A percentile compares a stretch with the other conserved stretches of the same genome.
Conservation (phyloP, 371 early-diverging fungal genomes). For the Conidiobolus incongruus region DNA sequence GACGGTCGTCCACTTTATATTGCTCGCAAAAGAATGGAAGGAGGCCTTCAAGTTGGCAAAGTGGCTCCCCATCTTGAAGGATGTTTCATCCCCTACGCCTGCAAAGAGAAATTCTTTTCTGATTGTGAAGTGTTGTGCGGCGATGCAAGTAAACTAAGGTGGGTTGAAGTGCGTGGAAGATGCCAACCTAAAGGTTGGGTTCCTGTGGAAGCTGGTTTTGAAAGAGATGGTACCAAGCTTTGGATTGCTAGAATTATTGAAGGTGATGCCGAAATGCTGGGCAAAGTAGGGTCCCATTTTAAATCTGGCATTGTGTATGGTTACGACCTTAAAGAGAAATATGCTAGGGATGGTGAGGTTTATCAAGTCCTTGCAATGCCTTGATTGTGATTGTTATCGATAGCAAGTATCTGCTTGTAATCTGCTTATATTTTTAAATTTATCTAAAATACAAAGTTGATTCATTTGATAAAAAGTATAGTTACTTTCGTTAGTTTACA, state of each 20-base stretch:
- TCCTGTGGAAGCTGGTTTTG: conserved; percentile 19
- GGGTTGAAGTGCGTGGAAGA: conserved; percentile 13
- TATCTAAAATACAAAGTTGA: too few species aligned
- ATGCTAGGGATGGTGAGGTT: too few species aligned
- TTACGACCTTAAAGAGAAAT: conserved; percentile 9
- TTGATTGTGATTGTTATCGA: too few species aligned
- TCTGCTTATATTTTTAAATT: too few species aligned
- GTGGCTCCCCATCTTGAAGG: background rate
- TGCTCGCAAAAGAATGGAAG: background rate
- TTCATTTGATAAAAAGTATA: too few species aligned
- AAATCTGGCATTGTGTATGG: conserved; percentile 11
- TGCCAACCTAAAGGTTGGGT: conserved; percentile 6
- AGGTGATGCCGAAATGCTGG: conserved; percentile 14
- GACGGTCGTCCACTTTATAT: background rate
- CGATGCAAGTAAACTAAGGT: conserved; percentile 13
- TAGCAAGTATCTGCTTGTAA: too few species aligned
- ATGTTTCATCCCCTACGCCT: background rate
- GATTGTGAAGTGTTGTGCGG: background rate
- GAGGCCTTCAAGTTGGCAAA: background rate
- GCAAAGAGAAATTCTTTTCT: background rate
- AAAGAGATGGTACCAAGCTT: conserved; percentile 19
- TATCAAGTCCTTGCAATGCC: too few species aligned
- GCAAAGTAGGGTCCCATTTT: conserved; percentile 16
- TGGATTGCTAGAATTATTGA: conserved; percentile 16
- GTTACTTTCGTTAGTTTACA: too few species aligned